These are phyloP conservation scores for Malus orientalis DNA, from an alignment of 306 rosid species.

Conservation along the genomic window DNA sequence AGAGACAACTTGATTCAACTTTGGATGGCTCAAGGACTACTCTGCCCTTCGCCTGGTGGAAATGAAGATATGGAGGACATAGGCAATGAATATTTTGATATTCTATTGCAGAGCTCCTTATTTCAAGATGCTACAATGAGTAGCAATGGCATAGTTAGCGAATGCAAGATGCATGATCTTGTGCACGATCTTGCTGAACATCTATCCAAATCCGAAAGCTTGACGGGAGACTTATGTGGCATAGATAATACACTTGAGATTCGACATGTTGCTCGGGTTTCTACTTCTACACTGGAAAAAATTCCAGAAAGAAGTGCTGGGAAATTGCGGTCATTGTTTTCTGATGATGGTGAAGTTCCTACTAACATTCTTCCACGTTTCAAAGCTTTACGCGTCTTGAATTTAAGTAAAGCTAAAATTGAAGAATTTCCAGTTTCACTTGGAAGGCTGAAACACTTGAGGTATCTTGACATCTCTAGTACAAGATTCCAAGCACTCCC, in stretches of 20 bases:
- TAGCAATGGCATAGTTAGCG: accelerated
- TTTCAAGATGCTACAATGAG: no score
- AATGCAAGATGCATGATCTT: no score
- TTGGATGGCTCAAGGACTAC: no score
- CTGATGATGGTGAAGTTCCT: accelerated
- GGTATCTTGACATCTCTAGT: accelerated
- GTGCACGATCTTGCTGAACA: no score
- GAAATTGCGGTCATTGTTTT: accelerated
- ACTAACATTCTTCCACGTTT: neutral
- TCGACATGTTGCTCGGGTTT: neutral
- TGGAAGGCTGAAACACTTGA: accelerated
- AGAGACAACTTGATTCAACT: no score
- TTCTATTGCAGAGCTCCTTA: no score
- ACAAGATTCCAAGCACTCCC: neutral
- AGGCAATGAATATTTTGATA: no score
- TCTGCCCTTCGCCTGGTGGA: accelerated
- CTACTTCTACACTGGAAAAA: accelerated
- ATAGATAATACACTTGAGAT: no score
- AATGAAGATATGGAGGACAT: no score
- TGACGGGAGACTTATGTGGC: no score
- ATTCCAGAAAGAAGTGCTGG: neutral
- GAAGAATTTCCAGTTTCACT: neutral
- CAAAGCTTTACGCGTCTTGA: neutral
- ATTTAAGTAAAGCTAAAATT: neutral
- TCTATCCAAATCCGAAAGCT: no score